Evolutionary conservation across 2,329 filamentous ascomycete genomes (phyloP), one percentile per base, ranked within the genome.

Genomic region (Colletotrichum costaricense): DNA sequence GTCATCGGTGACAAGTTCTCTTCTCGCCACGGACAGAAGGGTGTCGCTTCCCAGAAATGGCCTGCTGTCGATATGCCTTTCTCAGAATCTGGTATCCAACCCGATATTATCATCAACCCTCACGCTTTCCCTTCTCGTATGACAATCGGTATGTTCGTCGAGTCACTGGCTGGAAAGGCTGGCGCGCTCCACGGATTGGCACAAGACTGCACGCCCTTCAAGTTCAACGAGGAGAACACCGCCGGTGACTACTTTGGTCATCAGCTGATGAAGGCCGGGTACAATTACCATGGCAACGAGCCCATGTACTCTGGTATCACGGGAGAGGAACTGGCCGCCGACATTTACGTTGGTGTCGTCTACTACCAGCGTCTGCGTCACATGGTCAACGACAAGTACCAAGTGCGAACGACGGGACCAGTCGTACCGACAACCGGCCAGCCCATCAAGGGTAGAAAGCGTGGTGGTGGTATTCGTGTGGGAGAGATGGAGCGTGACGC

Each of bases 321-420:
- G 0, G 97, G 97, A 75, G 92, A 97, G 82, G 96, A 98, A 83
- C 92, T 99, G 54, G 92, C 92, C 24, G 96, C 95, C 7, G 97
- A 99, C 81, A 98, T 99, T 80, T 99, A 97, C 85, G 91, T 98
- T 73, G 97, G 97, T 59, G 92, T 98, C 12, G 97, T 99, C 74
- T 98, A 98, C 88, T 99, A 99, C 88, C 97, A 99, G 85, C 93
- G 97, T 83, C 89, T 99, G 74, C 90, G 97, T 82, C 97, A 99
- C 92, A 99, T 99, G 97, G 97, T 99, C 69, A 98, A 98, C 89
- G 97, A 99, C 85, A 99, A 99, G 85, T 99, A 94, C 88, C 97
- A 99, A 84, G 97, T 98, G 69, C 92, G 97, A 83, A 98, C 97
- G 3, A 98, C 97, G 0, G 97, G 97, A 68, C 95, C 95, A 1